Evolutionary conservation across 2,329 filamentous ascomycete genomes (phyloP).

Genomic region (Fusarium neocosmosporiellum): DNA sequence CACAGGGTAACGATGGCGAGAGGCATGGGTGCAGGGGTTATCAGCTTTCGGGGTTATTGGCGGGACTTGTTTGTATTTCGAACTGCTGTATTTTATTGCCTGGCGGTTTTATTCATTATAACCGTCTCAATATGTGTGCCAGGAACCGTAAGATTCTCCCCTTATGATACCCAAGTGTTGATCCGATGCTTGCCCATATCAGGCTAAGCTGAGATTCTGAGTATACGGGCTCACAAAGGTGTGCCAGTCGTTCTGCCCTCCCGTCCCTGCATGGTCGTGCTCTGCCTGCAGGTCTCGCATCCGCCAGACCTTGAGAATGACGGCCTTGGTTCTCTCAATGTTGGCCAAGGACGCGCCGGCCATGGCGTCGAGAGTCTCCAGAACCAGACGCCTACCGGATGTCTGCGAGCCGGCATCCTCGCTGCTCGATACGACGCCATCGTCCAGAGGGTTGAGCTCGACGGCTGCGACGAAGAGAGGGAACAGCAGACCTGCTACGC

Average conservation of each 20-base stretch:
- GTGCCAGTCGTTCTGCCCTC: conserved; percentile 39
- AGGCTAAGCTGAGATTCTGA: conserved; percentile 43
- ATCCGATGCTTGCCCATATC: neutral
- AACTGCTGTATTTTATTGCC: neutral
- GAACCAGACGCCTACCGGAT: conserved; percentile 29
- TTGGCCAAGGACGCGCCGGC: conserved; percentile 55
- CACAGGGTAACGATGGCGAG: neutral
- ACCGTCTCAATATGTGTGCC: neutral
- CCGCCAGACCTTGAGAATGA: conserved; percentile 61
- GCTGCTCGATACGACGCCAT: conserved; percentile 9
- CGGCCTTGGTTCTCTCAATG: conserved; percentile 55
- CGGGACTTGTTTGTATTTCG: neutral
- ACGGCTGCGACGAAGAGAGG: conserved; percentile 39
- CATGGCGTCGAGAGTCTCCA: conserved; percentile 49
- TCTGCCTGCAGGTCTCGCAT: conserved; percentile 49
- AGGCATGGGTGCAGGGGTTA: neutral
- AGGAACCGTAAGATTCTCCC: neutral
- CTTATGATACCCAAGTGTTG: neutral
- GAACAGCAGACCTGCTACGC: conserved; percentile 32
- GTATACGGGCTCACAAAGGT: conserved; percentile 44
- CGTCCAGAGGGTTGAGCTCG: conserved; percentile 31
- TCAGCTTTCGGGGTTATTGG: neutral
- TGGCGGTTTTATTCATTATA: neutral
- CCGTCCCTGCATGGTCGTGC: neutral
- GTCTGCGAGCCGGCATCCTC: neutral